Evolutionary conservation across 306 rosid species (phyloP).

Genomic region (Benincasa hispida): DNA sequence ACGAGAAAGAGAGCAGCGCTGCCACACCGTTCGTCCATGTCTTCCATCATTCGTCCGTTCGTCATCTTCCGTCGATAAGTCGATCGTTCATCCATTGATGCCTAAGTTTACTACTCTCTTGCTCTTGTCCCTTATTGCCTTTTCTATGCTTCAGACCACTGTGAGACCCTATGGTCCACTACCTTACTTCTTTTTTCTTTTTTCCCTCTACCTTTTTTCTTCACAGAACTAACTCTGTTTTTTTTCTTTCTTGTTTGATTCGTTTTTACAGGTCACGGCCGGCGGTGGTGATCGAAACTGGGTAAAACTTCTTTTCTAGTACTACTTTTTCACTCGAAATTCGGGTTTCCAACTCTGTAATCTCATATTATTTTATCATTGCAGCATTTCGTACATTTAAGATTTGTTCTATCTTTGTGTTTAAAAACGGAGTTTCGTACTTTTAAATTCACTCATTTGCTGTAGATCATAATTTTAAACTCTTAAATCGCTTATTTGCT

Average conservation of each 20-base stretch:
- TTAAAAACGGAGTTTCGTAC: not conserved
- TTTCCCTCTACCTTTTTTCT: not conserved
- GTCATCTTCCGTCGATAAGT: too few species aligned
- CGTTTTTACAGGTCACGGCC: slow-evolving; percentile 43
- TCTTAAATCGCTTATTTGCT: not conserved
- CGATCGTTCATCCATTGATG: too few species aligned
- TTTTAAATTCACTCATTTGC: not conserved
- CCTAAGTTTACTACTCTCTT: slow-evolving; percentile 30
- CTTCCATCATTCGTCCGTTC: too few species aligned
- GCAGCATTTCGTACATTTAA: not conserved
- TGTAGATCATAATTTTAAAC: not conserved
- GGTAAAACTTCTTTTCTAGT: slow-evolving; percentile 14
- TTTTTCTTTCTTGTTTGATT: not conserved
- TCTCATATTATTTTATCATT: not conserved
- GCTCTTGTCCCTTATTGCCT: slow-evolving; percentile 45
- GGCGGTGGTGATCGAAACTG: slow-evolving; percentile 15
- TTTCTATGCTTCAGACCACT: slow-evolving; percentile 56
- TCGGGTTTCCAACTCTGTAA: not conserved
- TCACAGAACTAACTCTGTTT: not conserved
- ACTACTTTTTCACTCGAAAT: not conserved
- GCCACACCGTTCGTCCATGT: too few species aligned
- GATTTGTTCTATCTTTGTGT: not conserved
- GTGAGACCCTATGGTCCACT: slow-evolving; percentile 14
- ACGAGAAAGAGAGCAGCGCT: too few species aligned
- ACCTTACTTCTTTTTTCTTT: not conserved